Base-by-base conservation (phyloP, 1,284 basidiomycete species). In the Kalmanozyma brasiliensis region DNA sequence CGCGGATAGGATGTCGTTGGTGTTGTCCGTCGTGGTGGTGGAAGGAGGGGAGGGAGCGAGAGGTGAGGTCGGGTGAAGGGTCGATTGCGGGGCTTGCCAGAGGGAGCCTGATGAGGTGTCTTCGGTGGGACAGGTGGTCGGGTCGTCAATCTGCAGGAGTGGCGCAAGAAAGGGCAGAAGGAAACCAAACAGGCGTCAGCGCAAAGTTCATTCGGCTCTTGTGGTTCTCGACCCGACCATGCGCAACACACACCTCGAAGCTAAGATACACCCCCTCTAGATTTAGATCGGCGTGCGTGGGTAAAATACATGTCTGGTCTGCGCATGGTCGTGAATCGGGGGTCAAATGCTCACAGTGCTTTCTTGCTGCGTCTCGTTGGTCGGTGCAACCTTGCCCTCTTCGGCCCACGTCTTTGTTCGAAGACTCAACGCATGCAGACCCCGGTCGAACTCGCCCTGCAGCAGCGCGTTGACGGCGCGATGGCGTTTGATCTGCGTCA, bases 401-500 rank as follows among this genome's bases (percentile, higher is more conserved):
- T 81, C 79, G 2, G 55, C 73, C 40, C 74, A 75, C 13, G 79
- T 81, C 52, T 78, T 80, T 5, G 76, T 65, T 10, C 78, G 46
- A 16, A 81, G 52, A 47, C 74, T 77, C 2, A 81, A 47, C 16
- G 79, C 79, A 43, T 81, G 79, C 14, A 81, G 58, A 5, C 79
- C 79, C 4, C 60, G 47, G 1, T 77, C 76, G 32, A 80, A 81
- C 46, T 81, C 79, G 37, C 52, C 44, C 14, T 48, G 17, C 9
- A 81, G 52, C 17, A 80, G 52, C 23, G 60, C 52, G 52, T 81
- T 80, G 20, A 81, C 70, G 13, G 74, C 62, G 14, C 79, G 70
- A 41, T 81, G 79, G 17, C 79, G 61, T 49, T 74, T 72, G 49
- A 81, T 74, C 46, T 79, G 77, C 3, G 73, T 66, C 67, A 78